Evolutionary conservation across 164 flowering plant species (phyloP).

Genomic region (Kingdonia uniflora): DNA sequence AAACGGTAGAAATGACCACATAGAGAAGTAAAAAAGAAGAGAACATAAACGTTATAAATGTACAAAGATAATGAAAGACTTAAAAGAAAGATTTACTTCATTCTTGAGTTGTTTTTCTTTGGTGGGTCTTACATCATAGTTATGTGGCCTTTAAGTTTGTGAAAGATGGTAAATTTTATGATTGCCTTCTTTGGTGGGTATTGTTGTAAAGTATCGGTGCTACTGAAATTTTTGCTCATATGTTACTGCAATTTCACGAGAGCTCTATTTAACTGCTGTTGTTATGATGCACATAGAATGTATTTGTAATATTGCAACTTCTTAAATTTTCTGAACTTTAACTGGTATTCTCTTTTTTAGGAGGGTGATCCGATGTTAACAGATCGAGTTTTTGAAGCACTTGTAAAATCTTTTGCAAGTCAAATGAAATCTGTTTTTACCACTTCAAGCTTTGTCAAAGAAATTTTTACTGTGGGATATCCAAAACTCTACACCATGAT

Average conservation of each 20-base stretch:
- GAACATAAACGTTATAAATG: too few species aligned
- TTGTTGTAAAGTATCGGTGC: too few species aligned
- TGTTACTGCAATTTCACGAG: too few species aligned
- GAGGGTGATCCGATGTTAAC: constrained; percentile 83
- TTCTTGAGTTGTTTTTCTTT: too few species aligned
- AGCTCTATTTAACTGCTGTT: too few species aligned
- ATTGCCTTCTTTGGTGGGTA: too few species aligned
- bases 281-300: background rate
- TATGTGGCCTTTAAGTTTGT: background rate
- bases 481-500: constrained; percentile 75
- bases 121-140: too few species aligned
- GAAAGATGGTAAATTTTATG: background rate
- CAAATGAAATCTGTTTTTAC: constrained; percentile 91
- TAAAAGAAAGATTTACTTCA: too few species aligned
- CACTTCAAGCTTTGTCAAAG: constrained; percentile 95
- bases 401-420: constrained; percentile 76
- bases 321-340: too few species aligned
- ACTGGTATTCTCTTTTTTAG: constrained; percentile 22
- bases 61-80: too few species aligned
- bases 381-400: constrained; percentile 91
- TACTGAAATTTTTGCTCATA: too few species aligned
- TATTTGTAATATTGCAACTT: background rate
- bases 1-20: background rate
- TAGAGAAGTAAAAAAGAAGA: too few species aligned
- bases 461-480: constrained; percentile 75